Percentiles rank a stretch among this genome's conserved stretches.
Evolutionary conservation across 1,139 yeast genomes (phyloP).

Genomic region (Scheffersomyces lignicola): DNA sequence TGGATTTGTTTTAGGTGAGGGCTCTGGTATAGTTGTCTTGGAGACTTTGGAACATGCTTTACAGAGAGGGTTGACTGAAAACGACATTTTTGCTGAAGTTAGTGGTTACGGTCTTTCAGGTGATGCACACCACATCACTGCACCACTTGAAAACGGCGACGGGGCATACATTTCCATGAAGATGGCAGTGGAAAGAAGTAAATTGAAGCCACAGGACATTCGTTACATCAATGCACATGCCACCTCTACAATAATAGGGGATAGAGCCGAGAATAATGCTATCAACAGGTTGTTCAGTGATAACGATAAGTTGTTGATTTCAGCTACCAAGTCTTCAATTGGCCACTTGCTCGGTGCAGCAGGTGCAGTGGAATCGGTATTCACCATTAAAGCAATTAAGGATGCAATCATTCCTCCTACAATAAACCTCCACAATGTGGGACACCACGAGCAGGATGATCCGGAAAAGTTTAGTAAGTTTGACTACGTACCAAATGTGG

Average conservation of each 20-base stretch:
- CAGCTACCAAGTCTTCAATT: slow-evolving; percentile 87
- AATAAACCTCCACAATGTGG: slow-evolving; percentile 60
- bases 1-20: slow-evolving; percentile 95
- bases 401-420: slow-evolving; percentile 74
- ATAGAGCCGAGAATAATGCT: slow-evolving; percentile 82
- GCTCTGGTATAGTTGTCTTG: slow-evolving; percentile 76
- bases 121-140: slow-evolving; percentile 91
- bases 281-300: slow-evolving; percentile 52
- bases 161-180: slow-evolving; percentile 88
- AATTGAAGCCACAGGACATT: slow-evolving; percentile 43
- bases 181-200: slow-evolving; percentile 62
- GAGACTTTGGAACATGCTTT: slow-evolving; percentile 80
- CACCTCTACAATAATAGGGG: slow-evolving; percentile 89
- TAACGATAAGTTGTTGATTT: slow-evolving; percentile 44
- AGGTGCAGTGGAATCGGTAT: slow-evolving; percentile 89
- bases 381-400: slow-evolving; percentile 67
- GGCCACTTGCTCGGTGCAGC: slow-evolving; percentile 97
- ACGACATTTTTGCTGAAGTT: slow-evolving; percentile 74
- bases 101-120: slow-evolving; percentile 89
- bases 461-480: slow-evolving; percentile 44
- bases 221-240: slow-evolving; percentile 96
- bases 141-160: slow-evolving; percentile 78
- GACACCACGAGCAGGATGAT: slow-evolving; percentile 44
- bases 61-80: slow-evolving; percentile 51
- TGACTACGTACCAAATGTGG: slow-evolving; percentile 58